These are phyloP conservation scores for Populus euphratica DNA, from an alignment of 345 rosid species.

Conservation along the genomic window DNA sequence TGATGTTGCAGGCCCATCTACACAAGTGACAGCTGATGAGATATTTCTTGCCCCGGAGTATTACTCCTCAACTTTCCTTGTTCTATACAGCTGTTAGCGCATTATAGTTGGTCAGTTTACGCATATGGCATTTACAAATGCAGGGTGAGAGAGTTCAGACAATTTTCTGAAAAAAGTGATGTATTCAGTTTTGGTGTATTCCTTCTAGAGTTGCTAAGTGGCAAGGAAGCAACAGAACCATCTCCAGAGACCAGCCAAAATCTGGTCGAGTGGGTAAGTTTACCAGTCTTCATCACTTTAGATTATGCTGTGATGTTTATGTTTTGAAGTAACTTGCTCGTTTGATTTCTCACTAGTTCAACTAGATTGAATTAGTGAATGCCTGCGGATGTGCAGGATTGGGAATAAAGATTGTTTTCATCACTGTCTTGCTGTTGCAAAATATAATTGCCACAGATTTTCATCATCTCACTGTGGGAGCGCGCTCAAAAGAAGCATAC, in stretches of 20 bases:
- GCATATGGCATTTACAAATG: constrained; percentile 1
- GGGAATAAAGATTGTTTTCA: neutral
- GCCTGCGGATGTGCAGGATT: neutral
- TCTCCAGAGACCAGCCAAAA: constrained; percentile 54
- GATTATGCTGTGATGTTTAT: neutral
- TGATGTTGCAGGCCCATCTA: constrained; percentile 72
- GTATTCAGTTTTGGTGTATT: constrained; percentile 88
- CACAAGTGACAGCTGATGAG: constrained; percentile 66
- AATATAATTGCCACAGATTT: neutral
- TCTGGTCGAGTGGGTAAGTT: constrained; percentile 76
- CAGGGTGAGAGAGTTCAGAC: constrained; percentile 82
- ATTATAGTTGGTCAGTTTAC: constrained; percentile 13
- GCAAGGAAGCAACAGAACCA: constrained; percentile 64
- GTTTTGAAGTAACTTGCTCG: neutral
- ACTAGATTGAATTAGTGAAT: neutral
- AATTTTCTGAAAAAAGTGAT: constrained; percentile 89
- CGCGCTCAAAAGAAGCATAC: neutral
- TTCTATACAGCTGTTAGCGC: neutral
- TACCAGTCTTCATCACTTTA: neutral
- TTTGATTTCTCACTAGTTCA: neutral
- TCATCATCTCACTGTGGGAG: neutral
- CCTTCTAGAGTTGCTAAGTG: constrained; percentile 75
- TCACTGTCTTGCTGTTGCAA: neutral
- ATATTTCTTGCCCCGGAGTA: constrained; percentile 91
- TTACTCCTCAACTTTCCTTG: constrained; percentile 1